These are phyloP conservation scores for Drechslerella coelobrocha DNA, from an alignment of 2,329 filamentous ascomycete genomes.

Conservation along the genomic window DNA sequence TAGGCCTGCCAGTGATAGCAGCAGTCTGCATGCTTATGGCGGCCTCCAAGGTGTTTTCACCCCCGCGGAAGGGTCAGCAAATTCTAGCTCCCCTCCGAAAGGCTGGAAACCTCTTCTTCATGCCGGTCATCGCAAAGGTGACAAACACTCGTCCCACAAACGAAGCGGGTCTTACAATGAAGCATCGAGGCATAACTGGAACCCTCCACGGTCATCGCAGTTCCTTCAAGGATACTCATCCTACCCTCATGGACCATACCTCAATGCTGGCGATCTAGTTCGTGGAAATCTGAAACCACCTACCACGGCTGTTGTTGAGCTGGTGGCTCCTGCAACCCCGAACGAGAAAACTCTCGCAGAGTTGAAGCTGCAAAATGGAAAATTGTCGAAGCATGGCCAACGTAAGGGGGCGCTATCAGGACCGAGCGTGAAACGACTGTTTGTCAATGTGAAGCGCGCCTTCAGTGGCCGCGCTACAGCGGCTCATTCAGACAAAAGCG, in stretches of 20 bases:
- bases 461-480: conserved; percentile 52
- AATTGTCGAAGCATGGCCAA: conserved; percentile 31
- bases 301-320: conserved; percentile 78
- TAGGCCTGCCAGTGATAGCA: conserved; percentile 41
- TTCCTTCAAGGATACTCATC: conserved; percentile 54
- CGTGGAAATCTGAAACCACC: conserved; percentile 85
- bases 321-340: conserved; percentile 65
- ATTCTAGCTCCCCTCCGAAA: conserved; percentile 33
- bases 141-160: conserved; percentile 67
- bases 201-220: conserved; percentile 61
- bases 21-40: conserved; percentile 45
- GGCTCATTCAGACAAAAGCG: conserved; percentile 32
- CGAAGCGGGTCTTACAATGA: conserved; percentile 87
- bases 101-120: conserved; percentile 48
- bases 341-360: conserved; percentile 66
- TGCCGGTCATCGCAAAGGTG: conserved; percentile 56
- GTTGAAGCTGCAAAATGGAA: conserved; percentile 58
- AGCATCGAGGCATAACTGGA: conserved; percentile 74
- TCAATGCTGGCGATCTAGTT: conserved; percentile 82
- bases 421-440: conserved; percentile 81
- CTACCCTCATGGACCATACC: conserved; percentile 66
- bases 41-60: conserved; percentile 22
- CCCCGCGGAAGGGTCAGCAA: conserved; percentile 13
- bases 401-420: conserved; percentile 68
- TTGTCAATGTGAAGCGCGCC: conserved; percentile 73